Evolutionary conservation across 2,329 filamentous ascomycete genomes (phyloP), one percentile per base, ranked within the genome.

Genomic region (Tolypocladium ovalisporum): DNA sequence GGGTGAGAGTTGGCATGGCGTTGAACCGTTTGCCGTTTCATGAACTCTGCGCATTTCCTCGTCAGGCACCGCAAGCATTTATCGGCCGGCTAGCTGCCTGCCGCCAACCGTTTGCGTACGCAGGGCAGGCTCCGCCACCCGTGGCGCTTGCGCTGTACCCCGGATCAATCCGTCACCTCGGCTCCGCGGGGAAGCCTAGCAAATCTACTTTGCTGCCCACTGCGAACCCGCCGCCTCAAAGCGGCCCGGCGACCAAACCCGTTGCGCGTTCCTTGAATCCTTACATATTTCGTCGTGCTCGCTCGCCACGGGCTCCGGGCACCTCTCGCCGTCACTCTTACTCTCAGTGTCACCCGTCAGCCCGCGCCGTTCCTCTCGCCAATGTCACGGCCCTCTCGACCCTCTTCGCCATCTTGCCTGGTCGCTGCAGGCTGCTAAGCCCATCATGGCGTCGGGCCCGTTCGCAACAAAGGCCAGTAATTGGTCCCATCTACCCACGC

Each of bases 361-460:
- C 39, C 19, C 10, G n/a, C n/a, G n/a, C 36, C 36, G 6, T 24
- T 24, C 3, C 40, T 13, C 7, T 34, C 47, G 29, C 47, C 47
- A n/a, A 53, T 53, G 52, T 24, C 34, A 24, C 52, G 6, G 24
- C 34, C 13, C 52, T 34, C 5, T 39, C 52, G 15, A n/a, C 15
- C 52, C n/a, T 40, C 52, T 19, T n/a, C 22, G 24, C 52, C 17
- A 29, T 3, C 24, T 29, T 12, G 22, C 36, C 36, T 22, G 52
- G 52, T 54, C 29, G 55, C 24, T 49, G 36, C 47, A 27, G 53
- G 37, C 37, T 56, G 36, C 49, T 39, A 34, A 10, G 49, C 36
- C 39, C 56, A 36, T 42, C 22, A 62, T 62, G 61, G 56, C 54
- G 27, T 57, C 61, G n/a, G 32, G 36, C 35, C 55, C 27, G 15